Evolutionary conservation across 2,329 filamentous ascomycete species (phyloP), one percentile per base, ranked within the genome.

Genomic region (Venturia pyrina): DNA sequence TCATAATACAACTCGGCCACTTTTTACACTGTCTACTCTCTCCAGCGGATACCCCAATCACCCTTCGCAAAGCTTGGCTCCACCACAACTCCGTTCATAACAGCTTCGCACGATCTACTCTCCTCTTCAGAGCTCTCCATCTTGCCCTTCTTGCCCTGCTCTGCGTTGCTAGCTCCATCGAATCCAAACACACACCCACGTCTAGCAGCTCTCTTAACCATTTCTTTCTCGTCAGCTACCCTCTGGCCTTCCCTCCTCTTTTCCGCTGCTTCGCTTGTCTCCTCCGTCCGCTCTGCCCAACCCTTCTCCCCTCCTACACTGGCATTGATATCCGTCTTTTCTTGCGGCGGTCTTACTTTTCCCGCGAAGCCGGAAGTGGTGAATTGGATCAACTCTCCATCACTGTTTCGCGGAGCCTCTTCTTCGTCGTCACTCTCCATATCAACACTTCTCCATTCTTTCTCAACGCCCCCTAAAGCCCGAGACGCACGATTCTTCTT

Each of bases 181-280:
- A 85, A 79, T 1, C 83, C 83, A 74, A 86, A 85, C 0, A 83
- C 83, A 66, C 83, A 83, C 1, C 81, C 82, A 28, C 86, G 79
- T 69, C 87, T 82, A 1, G 87, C 87, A 0, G 85, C 86, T n/a
- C 82, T 81, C 37, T 83, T 79, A 60, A 88, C 80, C 76, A 86
- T 78, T 72, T 89, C 86, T 32, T 82, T 75, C 72, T 81, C 78
- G 66, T 80, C 77, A 4, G 80, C 80, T 57, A 74, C 72, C 66
- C 74, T 77, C 71, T 83, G 78, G 0, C 83, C 83, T 64, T 83
- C 77, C 15, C 74, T 71, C 32, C 83, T 74, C 73, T 81, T 83
- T 67, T 77, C 74, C 46, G 79, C 71, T 76, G 82, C 81, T 69
- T 82, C 81, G 1, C 80, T 78, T 2, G 80, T 83, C 71, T 85